Evolutionary conservation across 225 moss, liverwort and hornwort genomes (phyloP), one percentile per base, ranked within the genome.

Genomic region (Pseudisothecium myosuroides): DNA sequence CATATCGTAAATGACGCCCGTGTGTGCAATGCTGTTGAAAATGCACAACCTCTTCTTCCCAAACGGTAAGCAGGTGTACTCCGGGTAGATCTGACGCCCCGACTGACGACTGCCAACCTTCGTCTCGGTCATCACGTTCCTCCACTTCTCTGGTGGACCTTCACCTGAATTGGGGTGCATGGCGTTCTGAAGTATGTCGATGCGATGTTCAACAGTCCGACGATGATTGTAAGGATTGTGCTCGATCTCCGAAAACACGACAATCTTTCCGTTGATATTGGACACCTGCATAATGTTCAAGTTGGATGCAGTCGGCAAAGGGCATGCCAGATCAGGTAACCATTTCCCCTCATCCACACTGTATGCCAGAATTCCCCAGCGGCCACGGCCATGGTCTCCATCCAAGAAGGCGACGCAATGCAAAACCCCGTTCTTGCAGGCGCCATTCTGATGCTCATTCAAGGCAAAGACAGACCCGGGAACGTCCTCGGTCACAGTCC

Each of bases 1-100:
- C 60, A 92, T 61, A 43, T 90, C 89, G n/a, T 91, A 88, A 39
- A 88, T 67, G 45, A 80, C n/a, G 16, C 91, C 88, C 5, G 56
- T 84, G 52, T 87, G 91, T 14, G 34, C 28, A 37, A 91, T 87
- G 9, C 85, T 90, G 87, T 93, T 93, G 90, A 93, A 90, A 14
- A 92, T 29, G 60, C 93, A 93, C n/a, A 93, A 11, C 52, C 87
- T 85, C 1, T 87, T 87, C 58, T 83, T 65, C 9, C 74, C 86
- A 34, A 89, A 88, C 10, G 87, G 60, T 12, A 89, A 11, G 43
- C 89, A 92, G 0, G 81, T 83, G 65, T 64, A 85, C 85, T 92
- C 93, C 4, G 87, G 90, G 15, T 92, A 91, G 1, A 83, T 56
- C 79, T 82, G 66, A 52, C 91, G 88, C 9, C 89, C 89, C 1